Conservation (phyloP, 805 yeast genomes). For the Lipomyces yamanashiensis region DNA sequence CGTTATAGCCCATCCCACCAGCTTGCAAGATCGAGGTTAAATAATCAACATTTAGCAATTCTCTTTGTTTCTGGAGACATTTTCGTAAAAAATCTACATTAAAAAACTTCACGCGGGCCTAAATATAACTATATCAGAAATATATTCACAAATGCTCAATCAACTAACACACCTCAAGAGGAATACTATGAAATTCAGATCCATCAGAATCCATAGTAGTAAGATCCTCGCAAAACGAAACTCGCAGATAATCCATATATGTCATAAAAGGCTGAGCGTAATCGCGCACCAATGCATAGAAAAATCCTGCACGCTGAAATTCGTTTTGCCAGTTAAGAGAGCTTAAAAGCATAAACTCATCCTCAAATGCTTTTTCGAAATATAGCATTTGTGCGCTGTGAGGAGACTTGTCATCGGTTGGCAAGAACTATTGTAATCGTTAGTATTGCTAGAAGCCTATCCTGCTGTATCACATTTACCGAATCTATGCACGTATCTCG, state of each 20-base stretch:
- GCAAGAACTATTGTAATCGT: constrained; percentile 3
- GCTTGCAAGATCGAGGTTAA: background rate
- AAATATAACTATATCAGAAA: background rate
- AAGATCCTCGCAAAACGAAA: background rate
- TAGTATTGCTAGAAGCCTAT: background rate
- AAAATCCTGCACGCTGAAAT: constrained; percentile 7
- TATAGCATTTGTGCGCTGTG: constrained; percentile 2
- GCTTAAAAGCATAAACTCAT: background rate
- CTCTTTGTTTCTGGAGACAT: background rate
- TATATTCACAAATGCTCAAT: background rate
- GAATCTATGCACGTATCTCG: constrained; percentile 1
- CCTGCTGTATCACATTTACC: background rate
- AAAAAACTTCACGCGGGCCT: constrained; percentile 12
- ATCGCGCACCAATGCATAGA: constrained; percentile 2
- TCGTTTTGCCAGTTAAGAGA: constrained; percentile 8
- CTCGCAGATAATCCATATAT: constrained; percentile 5
- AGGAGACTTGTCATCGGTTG: constrained; percentile 8
- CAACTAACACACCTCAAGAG: constrained; percentile 2
- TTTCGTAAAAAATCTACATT: background rate
- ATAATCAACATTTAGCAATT: background rate
- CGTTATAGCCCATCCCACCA: background rate
- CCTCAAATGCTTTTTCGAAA: background rate
- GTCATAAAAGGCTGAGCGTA: background rate
- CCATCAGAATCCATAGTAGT: background rate
- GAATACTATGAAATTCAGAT: constrained; percentile 4